Conservation (phyloP, 495 filamentous ascomycete species). For the Talaromyces proteolyticus region DNA sequence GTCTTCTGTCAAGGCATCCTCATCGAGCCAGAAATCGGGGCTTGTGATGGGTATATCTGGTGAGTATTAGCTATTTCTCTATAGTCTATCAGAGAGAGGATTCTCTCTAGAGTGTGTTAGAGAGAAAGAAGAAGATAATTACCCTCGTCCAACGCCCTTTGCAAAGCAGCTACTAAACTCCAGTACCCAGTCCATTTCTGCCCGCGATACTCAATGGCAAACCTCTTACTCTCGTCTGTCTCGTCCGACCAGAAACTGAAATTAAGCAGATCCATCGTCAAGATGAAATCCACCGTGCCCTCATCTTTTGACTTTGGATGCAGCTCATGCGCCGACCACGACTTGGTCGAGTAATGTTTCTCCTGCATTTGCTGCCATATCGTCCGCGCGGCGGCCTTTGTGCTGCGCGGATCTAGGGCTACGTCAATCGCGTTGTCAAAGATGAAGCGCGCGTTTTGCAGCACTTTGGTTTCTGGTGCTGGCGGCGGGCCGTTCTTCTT, state of each 20-base stretch:
- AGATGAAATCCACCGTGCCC: conserved; percentile 81
- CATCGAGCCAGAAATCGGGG: conserved; percentile 79
- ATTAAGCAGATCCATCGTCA: conserved; percentile 93
- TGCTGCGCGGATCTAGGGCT: conserved; percentile 68
- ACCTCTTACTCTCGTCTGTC: conserved; percentile 54
- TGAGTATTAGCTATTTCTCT: too few relatives aligned
- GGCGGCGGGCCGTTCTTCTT: conserved; percentile 45
- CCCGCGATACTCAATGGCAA: conserved; percentile 73
- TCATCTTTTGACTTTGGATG: conserved; percentile 79
- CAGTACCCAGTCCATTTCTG: conserved; percentile 90
- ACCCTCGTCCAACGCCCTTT: conserved; percentile 88
- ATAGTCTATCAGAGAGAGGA: not conserved
- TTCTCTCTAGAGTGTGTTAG: not conserved
- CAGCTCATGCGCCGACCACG: conserved; percentile 85
- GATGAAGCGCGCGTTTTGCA: conserved; percentile 77
- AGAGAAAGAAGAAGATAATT: conserved; percentile 1
- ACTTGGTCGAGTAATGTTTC: conserved; percentile 74
- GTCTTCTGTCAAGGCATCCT: conserved; percentile 69
- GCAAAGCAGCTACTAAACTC: conserved; percentile 83
- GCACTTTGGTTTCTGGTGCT: conserved; percentile 65
- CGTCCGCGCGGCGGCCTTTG: conserved; percentile 70
- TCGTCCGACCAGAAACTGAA: conserved; percentile 91
- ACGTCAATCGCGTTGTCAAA: conserved; percentile 94
- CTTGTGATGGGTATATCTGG: conserved; percentile 73
- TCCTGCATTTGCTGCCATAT: conserved; percentile 79